Base-by-base conservation (phyloP, 2,329 filamentous ascomycete genomes). In the Stenocarpella maydis region DNA sequence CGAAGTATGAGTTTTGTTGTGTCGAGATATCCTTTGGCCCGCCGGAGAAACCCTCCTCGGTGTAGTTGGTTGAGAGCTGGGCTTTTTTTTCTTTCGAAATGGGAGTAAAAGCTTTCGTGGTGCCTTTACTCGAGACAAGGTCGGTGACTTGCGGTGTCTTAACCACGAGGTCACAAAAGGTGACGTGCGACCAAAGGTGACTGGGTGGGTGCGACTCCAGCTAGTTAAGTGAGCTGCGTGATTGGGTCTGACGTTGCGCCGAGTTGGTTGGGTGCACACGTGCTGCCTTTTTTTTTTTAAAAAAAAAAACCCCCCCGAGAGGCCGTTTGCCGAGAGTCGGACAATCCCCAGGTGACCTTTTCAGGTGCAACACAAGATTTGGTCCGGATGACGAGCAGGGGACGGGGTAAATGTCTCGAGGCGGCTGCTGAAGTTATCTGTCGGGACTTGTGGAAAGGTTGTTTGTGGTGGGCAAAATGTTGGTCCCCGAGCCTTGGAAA, bases 281-380 rank as follows among this genome's bases (percentile, higher is more conserved):
- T 47, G 47, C 19, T 64, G 31, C 28, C 41, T 65, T 34, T 54
- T n/a, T n/a, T n/a, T n/a, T n/a, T n/a, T n/a, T n/a, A n/a, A n/a
- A n/a, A n/a, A n/a, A n/a, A 55, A 67, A 45, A 58, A n/a, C 71
- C 54, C 54, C 61, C 71, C 54, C 54, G 54, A 67, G 65, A 50
- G 31, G 24, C 69, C 49, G 61, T 58, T 67, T 72, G 54, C 58
- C 65, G 66, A 65, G 47, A 45, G 52, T 60, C 39, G 45, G 43
- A 60, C 28, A 53, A 49, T 61, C 47, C 43, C 43, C 71, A 71
- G 61, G 63, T 71, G 71, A 72, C 65, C 71, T 66, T 55, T 41
- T 21, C 53, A 67, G 61, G 54, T 68, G 69, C 60, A 45, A 66
- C 65, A 64, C 45, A 63, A 61, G 52, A 50, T 39, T 17, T 49